Evolutionary conservation across 2,329 filamentous ascomycete genomes (phyloP), one percentile per base, ranked within the genome.

Genomic region (Diaporthe vaccinii): DNA sequence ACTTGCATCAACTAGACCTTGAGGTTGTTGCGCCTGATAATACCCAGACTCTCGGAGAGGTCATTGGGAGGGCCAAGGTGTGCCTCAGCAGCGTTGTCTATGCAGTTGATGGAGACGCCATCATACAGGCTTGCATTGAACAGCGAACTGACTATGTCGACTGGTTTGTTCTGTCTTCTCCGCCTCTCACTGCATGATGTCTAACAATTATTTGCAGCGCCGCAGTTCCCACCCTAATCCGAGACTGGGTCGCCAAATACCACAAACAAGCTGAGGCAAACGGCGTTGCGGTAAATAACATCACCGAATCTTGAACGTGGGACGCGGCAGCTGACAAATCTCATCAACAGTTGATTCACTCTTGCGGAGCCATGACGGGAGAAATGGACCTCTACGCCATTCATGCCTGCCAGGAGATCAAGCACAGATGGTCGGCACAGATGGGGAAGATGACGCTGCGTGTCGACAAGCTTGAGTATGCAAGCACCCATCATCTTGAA

Each of bases 71-170:
- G 20, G 57, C 39, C 39, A 61, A 41, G 22, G 70, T 72, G 39
- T 72, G 70, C 57, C 20, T 72, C 28, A 62, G 70, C 31, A 72
- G 41, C 57, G 70, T 72, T 53, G 53, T 72, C 14, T 72, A 72
- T 44, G 22, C 57, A 39, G 20, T 62, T 72, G 70, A 72, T n/a
- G 70, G 70, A 62, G 70, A 72, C 12, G 57, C 70, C 39, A 51
- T 72, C 41, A 53, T 72, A 31, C 12, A 41, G 8, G 44, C 70
- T 8, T 72, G 70, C 8, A 31, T 72, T 53, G 44, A 62, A 22
- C 57, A 72, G 70, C 57, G 55, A 51, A 72, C 57, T 62, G 70
- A 72, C 22, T 72, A 51, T 62, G 57, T 72, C 57, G 70, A 62
- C 44, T 62, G 57, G 70, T 72, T 4, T 34, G 70, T 72, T 53